Evolutionary conservation across 805 yeast genomes (phyloP).

Genomic region (Barnettozyma californica): DNA sequence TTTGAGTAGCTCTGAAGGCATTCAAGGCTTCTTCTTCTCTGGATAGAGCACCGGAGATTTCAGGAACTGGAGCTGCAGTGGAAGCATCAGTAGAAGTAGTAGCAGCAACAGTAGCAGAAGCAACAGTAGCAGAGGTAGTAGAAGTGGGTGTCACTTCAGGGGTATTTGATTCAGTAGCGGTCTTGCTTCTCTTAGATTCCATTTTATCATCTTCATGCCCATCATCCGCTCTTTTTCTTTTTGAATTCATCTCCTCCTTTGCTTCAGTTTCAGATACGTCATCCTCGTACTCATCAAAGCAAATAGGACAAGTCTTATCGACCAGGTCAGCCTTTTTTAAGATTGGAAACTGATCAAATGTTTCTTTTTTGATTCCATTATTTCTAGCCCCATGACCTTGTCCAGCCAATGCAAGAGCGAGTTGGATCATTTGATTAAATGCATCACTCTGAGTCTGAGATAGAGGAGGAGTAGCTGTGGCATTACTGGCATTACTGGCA

Average conservation of each 20-base stretch:
- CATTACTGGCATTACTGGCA: not conserved
- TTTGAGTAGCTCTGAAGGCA: constrained; percentile 7
- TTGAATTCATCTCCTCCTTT: constrained; percentile 17
- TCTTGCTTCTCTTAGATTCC: constrained; percentile 4
- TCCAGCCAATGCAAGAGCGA: not conserved
- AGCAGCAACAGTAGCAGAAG: no score
- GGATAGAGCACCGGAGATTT: not conserved
- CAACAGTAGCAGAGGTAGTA: no score
- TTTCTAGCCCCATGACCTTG: constrained; percentile 20
- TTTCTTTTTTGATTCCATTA: constrained; percentile 48
- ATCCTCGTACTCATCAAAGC: constrained; percentile 47
- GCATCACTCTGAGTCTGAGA: not conserved
- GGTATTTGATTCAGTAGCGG: not conserved
- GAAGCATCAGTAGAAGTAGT: no score
- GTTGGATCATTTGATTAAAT: not conserved
- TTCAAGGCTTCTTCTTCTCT: constrained; percentile 2
- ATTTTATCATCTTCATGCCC: not conserved
- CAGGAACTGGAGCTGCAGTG: not conserved
- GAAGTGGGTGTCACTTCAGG: not conserved
- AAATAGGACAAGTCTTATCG: constrained; percentile 50
- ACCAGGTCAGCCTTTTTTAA: constrained; percentile 28
- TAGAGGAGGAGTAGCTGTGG: not conserved
- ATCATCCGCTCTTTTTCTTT: constrained; percentile 19
- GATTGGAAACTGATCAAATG: constrained; percentile 46
- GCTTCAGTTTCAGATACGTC: not conserved